Conservation (phyloP, 2,329 filamentous ascomycete genomes). For the Rachicladosporium sp. region DNA sequence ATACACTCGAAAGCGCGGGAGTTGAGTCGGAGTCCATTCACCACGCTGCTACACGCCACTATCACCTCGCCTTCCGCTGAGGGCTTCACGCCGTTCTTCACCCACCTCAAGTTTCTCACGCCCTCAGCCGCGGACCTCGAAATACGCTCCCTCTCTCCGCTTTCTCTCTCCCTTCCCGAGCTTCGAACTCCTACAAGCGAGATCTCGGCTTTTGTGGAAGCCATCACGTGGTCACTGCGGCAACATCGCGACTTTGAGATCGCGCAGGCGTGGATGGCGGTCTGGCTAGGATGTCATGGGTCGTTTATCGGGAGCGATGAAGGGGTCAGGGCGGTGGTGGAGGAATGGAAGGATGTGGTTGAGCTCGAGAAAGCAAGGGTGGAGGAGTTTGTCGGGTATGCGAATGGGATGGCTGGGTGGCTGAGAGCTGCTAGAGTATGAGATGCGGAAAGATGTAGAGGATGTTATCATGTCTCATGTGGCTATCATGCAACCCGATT, state of each 20-base stretch:
- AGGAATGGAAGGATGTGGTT: conserved; percentile 3
- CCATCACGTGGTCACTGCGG: conserved; percentile 58
- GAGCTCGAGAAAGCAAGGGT: conserved; percentile 5
- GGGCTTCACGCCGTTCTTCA: conserved; percentile 54
- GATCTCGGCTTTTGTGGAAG: conserved; percentile 65
- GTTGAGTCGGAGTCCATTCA: conserved; percentile 28
- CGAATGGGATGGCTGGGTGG: conserved; percentile 10
- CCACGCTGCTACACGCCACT: conserved; percentile 35
- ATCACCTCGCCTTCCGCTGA: conserved; percentile 9
- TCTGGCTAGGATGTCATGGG: conserved; percentile 71
- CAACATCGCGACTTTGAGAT: conserved; percentile 78
- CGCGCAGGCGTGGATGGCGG: conserved; percentile 96
- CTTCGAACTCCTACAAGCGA: conserved; percentile 40
- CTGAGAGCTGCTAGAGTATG: conserved; percentile 11
- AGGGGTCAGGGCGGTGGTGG: conserved; percentile 1
- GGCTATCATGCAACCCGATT: no score
- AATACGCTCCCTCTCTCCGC: conserved; percentile 57
- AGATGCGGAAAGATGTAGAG: no score
- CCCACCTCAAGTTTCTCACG: conserved; percentile 66
- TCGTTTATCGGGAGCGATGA: conserved; percentile 40
- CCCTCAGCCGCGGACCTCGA: conserved; percentile 84
- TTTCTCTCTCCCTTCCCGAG: no score
- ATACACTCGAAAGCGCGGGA: conserved; percentile 16
- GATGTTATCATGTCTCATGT: no score
- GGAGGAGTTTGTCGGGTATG: conserved; percentile 4